Base-by-base conservation (phyloP, 768 basidiomycete species). In the Favolaschia claudopus region DNA sequence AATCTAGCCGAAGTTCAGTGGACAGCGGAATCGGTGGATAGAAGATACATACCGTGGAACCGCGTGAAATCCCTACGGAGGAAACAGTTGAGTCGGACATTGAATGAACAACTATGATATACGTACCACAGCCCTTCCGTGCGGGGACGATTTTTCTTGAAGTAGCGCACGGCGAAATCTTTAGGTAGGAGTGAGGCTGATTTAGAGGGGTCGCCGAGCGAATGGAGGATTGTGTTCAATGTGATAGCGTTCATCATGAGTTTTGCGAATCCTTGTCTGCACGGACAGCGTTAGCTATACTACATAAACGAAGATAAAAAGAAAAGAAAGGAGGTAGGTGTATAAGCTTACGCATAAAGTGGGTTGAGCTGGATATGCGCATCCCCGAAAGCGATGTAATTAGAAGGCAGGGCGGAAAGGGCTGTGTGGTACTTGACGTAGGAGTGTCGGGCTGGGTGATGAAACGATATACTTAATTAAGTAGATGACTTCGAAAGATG, bases 241-340 rank as follows among this genome's bases (percentile, higher is more conserved):
- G 64, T 69, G n/a, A 69, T 55, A 10, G 56, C 67, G 19, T 65
- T 63, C 0, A 68, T 25, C n/a, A 58, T 43, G 12, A 64, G 67
- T 51, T 68, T 69, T 9, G 64, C 66, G 24, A 51, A 57, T 4
- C 69, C 69, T 45, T 65, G 62, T 6, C 61, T 55, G 31, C n/a
- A n/a, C n/a, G n/a, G n/a, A n/a, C n/a, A n/a, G n/a, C n/a, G n/a
- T n/a, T n/a, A n/a, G n/a, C n/a, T n/a, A n/a, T n/a, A n/a, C n/a
- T n/a, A n/a, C n/a, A n/a, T n/a, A n/a, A n/a, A n/a, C n/a, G n/a
- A n/a, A n/a, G n/a, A n/a, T 46, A 24, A 25, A 50, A 15, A 25
- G 27, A 19, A 52, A 19, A 17, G 36, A 19, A 17, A 25, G 4
- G 27, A 9, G 12, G 31, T 28, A 13, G 0, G 34, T 7, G 17